phyloP scores from a whole-genome alignment of 192 early-diverging fungal genomes.

The Phlyctochytrium planicorne region DNA sequence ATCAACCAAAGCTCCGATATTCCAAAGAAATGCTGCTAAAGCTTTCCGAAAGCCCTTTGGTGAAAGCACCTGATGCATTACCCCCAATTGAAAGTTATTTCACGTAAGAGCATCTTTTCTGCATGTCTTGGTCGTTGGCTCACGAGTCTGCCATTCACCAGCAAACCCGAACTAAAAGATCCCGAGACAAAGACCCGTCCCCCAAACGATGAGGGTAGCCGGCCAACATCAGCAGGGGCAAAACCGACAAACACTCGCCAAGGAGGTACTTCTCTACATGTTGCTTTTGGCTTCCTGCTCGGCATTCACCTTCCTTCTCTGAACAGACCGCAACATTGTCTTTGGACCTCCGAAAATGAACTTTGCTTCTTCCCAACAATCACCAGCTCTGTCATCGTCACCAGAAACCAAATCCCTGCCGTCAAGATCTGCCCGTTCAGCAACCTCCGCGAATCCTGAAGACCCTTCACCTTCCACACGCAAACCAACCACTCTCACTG shows the following conservation, averaged over 20 bases:
- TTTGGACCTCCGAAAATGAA: slow-evolving; percentile 40
- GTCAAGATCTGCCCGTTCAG: no score
- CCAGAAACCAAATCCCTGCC: slow-evolving; percentile 2
- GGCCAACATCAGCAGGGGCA: no score
- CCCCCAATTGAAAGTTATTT: slow-evolving; percentile 11
- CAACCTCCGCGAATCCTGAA: no score
- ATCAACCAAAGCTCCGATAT: no score
- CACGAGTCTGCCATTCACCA: neutral
- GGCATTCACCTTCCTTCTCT: no score
- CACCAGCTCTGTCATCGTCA: neutral
- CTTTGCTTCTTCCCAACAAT: slow-evolving; percentile 31
- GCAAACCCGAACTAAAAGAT: neutral
- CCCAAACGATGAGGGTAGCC: neutral
- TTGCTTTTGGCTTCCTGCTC: no score
- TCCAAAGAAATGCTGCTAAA: slow-evolving; percentile 20
- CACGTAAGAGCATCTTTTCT: slow-evolving; percentile 21
- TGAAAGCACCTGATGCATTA: slow-evolving; percentile 15
- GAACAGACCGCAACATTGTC: slow-evolving; percentile 26
- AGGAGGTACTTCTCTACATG: no score
- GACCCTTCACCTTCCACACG: neutral
- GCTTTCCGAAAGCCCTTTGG: slow-evolving; percentile 25
- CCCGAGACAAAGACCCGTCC: neutral
- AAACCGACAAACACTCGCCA: no score
- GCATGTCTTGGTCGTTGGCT: neutral
- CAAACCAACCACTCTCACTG: neutral